Percentiles rank a stretch among this genome's conserved stretches.
Conservation (phyloP, 164 flowering plant species). For the Magnolia sinica region DNA sequence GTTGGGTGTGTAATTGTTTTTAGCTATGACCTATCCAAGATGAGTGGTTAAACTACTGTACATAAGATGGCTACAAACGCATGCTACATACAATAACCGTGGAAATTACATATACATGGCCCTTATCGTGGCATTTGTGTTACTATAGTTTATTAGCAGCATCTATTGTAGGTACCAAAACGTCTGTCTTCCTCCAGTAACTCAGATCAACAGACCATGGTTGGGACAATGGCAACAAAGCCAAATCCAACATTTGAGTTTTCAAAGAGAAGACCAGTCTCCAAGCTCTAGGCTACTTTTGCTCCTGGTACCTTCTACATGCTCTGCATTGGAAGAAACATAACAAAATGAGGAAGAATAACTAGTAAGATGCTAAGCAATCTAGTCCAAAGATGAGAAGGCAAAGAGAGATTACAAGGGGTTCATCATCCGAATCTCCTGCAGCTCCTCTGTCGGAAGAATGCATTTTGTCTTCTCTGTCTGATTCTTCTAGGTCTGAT, state of each 20-base stretch:
- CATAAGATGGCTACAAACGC: not conserved
- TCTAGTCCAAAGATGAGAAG: not conserved
- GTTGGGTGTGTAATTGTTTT: not conserved
- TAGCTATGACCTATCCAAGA: not conserved
- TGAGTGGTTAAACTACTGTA: not conserved
- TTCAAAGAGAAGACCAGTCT: not conserved
- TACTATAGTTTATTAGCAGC: not conserved
- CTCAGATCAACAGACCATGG: not conserved
- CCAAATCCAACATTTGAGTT: not conserved
- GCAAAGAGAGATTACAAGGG: conserved; percentile 38
- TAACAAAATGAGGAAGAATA: not conserved
- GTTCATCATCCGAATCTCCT: conserved; percentile 68
- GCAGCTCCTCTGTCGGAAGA: conserved; percentile 21
- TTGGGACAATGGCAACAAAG: not conserved
- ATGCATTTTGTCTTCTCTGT: conserved; percentile 17
- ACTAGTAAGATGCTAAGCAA: not conserved
- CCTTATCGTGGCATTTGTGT: not conserved
- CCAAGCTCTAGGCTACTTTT: not conserved
- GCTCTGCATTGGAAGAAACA: conserved; percentile 39
- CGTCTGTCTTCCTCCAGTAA: not conserved
- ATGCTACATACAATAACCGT: not conserved
- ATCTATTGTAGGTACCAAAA: not conserved
- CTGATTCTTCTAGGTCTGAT: conserved; percentile 24
- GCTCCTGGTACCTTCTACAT: conserved; percentile 48
- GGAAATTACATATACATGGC: not conserved